Evolutionary conservation across 495 filamentous ascomycete species (phyloP), one percentile per base, ranked within the genome.

Genomic region (Aspergillus avenaceus): DNA sequence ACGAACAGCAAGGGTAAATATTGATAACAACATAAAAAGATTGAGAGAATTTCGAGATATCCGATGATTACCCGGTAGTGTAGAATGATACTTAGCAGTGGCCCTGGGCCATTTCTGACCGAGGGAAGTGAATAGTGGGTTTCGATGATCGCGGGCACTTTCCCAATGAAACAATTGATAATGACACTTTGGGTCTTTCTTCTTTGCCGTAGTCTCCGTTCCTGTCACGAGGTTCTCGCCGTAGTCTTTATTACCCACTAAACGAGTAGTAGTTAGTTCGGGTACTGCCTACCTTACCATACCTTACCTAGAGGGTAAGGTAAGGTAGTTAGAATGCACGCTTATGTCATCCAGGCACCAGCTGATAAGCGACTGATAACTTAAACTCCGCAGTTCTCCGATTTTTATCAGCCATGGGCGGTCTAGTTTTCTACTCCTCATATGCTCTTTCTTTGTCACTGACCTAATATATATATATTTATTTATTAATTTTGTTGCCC

Each of bases 1-100:
- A 45, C 54, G 60, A 49, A 48, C 55, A 36, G 45, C 42, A 9
- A 14, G 19, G 9, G 29, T 28, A 25, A 21, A 14, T 18, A 41
- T 34, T 52, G 14, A 44, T 12, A 12, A 40, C 12, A 40, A 38
- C 8, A 13, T 13, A 7, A 41, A 48, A 21, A 34, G 22, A 13
- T n/a, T 23, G 14, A 32, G 12, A n/a, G 41, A 43, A 26, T 3
- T 26, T 13, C 7, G 18, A 38, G n/a, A 38, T 16, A n/a, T n/a
- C n/a, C n/a, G n/a, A n/a, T n/a, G n/a, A n/a, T n/a, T n/a, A n/a
- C n/a, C n/a, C n/a, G n/a, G n/a, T n/a, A n/a, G n/a, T n/a, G 8
- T 31, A 8, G 28, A 8, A 31, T 8, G n/a, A 3, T 31, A 9
- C 2, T 3, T 29, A 49, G 24, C 45, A 12, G 45, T 29, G 52